These are phyloP conservation scores for Blastobotrys raffinosifermentans DNA, from an alignment of 1,139 yeast genomes.

Conservation along the genomic window DNA sequence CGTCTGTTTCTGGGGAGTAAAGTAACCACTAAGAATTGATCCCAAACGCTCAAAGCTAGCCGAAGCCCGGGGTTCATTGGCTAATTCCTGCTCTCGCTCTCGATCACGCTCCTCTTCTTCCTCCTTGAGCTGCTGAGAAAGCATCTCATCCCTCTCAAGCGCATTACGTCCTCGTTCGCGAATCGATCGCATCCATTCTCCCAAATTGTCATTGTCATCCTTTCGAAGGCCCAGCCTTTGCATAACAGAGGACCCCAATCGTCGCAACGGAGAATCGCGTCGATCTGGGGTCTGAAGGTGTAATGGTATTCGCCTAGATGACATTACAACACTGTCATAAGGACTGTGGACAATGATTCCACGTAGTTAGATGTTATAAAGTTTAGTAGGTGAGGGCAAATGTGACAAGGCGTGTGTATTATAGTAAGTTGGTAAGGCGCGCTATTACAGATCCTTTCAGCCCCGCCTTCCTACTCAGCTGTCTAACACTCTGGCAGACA, in stretches of 20 bases:
- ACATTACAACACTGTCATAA: too few species aligned
- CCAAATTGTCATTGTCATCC: conserved; percentile 35
- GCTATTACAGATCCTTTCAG: too few species aligned
- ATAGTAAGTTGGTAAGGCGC: too few species aligned
- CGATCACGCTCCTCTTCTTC: conserved; percentile 35
- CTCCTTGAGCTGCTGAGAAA: conserved; percentile 37
- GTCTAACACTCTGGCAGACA: too few species aligned
- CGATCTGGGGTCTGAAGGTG: conserved; percentile 2
- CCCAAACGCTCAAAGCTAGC: conserved; percentile 3
- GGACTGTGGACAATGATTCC: too few species aligned
- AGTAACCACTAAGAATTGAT: conserved; percentile 12
- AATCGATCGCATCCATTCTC: conserved; percentile 48
- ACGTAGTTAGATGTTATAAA: too few species aligned
- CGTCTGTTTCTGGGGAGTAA: conserved; percentile 2
- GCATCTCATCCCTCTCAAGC: conserved; percentile 20
- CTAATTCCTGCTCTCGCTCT: conserved; percentile 31
- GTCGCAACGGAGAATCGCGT: conserved; percentile 11
- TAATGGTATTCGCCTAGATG: too few species aligned
- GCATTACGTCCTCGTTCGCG: conserved; percentile 38
- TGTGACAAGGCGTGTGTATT: too few species aligned
- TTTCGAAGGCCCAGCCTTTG: conserved; percentile 2
- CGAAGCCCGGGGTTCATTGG: conserved; percentile 13
- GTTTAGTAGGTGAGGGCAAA: too few species aligned
- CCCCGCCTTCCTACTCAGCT: too few species aligned
- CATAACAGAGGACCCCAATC: conserved; percentile 9